Conservation (phyloP, 345 rosid genomes). For the Gossypium anomalum region DNA sequence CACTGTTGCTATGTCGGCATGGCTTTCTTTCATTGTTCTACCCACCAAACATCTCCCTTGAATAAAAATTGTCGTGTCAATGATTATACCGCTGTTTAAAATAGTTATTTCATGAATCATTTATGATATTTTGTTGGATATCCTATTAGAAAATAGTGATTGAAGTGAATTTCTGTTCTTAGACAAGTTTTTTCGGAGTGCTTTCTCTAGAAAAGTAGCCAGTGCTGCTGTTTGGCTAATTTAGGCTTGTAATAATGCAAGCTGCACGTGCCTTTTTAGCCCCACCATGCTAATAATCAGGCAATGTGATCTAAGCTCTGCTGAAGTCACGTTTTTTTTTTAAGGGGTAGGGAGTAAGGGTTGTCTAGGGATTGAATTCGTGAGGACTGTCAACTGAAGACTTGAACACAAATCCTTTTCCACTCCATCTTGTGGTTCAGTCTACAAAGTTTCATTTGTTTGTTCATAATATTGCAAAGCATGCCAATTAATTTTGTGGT, state of each 20-base stretch:
- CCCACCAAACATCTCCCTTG: slow-evolving; percentile 2
- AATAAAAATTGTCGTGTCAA: not conserved
- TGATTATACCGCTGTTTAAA: not conserved
- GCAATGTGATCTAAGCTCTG: not conserved
- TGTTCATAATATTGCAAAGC: not conserved
- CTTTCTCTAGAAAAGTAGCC: not conserved
- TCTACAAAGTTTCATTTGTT: not conserved
- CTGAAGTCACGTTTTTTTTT: not conserved
- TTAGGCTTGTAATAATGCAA: not conserved
- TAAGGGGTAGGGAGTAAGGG: too few relatives aligned
- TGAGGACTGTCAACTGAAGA: too few relatives aligned
- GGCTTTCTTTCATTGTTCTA: not conserved
- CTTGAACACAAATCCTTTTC: too few relatives aligned
- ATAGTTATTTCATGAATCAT: not conserved
- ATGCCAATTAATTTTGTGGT: not conserved
- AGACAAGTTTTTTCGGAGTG: not conserved
- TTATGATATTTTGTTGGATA: not conserved
- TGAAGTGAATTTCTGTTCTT: not conserved
- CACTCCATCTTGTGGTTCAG: too few relatives aligned
- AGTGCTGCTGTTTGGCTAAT: not conserved
- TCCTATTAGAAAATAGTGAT: not conserved
- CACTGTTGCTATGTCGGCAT: not conserved
- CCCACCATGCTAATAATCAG: not conserved
- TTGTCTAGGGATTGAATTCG: too few relatives aligned
- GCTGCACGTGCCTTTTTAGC: not conserved